These are phyloP conservation scores for Wickerhamiella azyma DNA, from an alignment of 805 yeast genomes.

Conservation along the genomic window DNA sequence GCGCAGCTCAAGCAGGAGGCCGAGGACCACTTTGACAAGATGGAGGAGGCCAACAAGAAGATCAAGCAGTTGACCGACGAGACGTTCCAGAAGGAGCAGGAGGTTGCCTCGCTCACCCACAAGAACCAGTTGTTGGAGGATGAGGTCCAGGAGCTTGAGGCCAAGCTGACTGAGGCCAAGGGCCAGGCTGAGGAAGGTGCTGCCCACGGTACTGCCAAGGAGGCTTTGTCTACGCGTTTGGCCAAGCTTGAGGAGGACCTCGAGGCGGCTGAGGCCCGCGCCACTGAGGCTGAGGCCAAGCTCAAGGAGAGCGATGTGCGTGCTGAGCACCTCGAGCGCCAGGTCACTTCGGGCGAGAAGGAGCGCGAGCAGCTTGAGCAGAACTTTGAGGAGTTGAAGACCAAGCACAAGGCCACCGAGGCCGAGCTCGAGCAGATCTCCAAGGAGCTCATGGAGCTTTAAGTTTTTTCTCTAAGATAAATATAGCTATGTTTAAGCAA, in stretches of 20 bases:
- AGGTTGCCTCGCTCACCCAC: constrained; percentile 81
- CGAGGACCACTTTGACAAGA: constrained; percentile 94
- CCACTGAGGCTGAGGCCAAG: constrained; percentile 86
- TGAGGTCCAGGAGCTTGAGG: constrained; percentile 60
- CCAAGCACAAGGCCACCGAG: constrained; percentile 71
- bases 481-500: background rate
- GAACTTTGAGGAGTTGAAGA: constrained; percentile 77
- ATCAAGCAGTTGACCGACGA: constrained; percentile 89
- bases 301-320: constrained; percentile 90
- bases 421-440: constrained; percentile 93
- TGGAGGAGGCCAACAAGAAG: constrained; percentile 69
- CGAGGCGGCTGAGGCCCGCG: constrained; percentile 78
- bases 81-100: constrained; percentile 82
- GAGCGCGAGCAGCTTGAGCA: constrained; percentile 86
- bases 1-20: constrained; percentile 73
- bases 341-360: constrained; percentile 77
- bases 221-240: constrained; percentile 79
- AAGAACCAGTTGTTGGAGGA: constrained; percentile 82
- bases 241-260: constrained; percentile 79
- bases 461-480: constrained; percentile 27
- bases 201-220: constrained; percentile 78
- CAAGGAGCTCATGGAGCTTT: constrained; percentile 58
- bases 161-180: constrained; percentile 46
- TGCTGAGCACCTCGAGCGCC: constrained; percentile 91
- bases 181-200: constrained; percentile 82